A percentile compares a stretch with the other conserved stretches of the same genome.
phyloP scores from a whole-genome alignment of 2,329 filamentous ascomycete species.

The Paracoccidioides lutzii region DNA sequence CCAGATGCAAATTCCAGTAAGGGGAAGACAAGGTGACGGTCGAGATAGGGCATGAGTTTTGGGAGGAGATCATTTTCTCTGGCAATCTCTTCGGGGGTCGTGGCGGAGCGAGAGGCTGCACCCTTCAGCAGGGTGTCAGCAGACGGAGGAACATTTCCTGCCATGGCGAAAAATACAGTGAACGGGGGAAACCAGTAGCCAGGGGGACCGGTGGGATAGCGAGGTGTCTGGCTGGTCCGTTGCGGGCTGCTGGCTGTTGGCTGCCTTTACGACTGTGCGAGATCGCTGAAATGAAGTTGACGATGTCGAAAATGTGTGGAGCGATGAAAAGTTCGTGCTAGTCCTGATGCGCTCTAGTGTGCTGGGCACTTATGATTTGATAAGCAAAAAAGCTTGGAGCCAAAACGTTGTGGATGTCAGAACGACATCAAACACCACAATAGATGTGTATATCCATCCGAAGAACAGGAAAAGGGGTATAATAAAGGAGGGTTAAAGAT shows the following conservation, averaged over 20 bases:
- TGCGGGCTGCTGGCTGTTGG: not conserved
- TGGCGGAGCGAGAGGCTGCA: conserved; percentile 33
- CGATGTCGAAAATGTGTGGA: conserved; percentile 5
- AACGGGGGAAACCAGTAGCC: conserved; percentile 1
- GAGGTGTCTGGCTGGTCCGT: conserved; percentile 2
- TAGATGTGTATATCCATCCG: not conserved
- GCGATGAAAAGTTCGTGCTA: conserved; percentile 4
- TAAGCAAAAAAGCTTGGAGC: not conserved
- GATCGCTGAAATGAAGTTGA: not conserved
- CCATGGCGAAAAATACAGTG: conserved; percentile 32
- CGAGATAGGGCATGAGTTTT: conserved; percentile 80
- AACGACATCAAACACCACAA: not conserved
- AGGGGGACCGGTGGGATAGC: conserved; percentile 10
- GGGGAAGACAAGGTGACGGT: conserved; percentile 92
- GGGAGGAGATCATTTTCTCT: conserved; percentile 70
- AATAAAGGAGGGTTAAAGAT: not conserved
- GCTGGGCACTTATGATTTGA: not conserved
- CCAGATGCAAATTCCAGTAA: conserved; percentile 82
- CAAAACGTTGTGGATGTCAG: not conserved
- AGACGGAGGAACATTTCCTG: conserved; percentile 37
- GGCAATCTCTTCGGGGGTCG: conserved; percentile 42
- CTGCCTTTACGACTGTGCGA: not conserved
- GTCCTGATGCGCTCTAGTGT: conserved; percentile 2
- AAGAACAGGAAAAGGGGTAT: not conserved
- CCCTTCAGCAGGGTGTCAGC: conserved; percentile 39